Base-by-base conservation (phyloP, 1,139 yeast species). In the Hansenula sp. region DNA sequence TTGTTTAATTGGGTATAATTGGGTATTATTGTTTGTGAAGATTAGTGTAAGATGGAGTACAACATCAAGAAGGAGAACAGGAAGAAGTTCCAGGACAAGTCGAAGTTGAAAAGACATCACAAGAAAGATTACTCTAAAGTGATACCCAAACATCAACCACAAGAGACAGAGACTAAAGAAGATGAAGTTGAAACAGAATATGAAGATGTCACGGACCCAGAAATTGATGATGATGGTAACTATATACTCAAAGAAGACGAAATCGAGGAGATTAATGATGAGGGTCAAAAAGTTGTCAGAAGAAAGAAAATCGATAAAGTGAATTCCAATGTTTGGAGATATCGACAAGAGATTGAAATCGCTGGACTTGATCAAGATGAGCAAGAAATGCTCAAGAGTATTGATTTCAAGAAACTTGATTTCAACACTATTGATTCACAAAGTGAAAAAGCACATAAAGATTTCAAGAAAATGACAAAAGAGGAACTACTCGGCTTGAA, bases 71-170 rank as follows among this genome's bases (percentile, higher is more conserved):
- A 48, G 31, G 57, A 53, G 43, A 53, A 53, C 42, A 39, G 56
- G 4, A 51, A 48, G 48, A 53, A 53, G 43, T 53, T 46, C 31
- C 57, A 50, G 36, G 57, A 53, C 35, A 53, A 51, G 42, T 32
- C 48, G 3, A 51, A 46, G 32, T 45, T 53, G 9, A 53, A 53
- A 29, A 40, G 57, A 8, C 55, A 50, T 29, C 57, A 53, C 34
- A 53, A 53, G 45, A 53, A 53, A 39, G 47, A 53, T 37, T 53
- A 49, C 35, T 42, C 54, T 11, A 53, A 53, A 38, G 57, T 53
- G 0, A 47, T 53, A 27, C 29, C 42, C 12, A 37, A 35, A 9
- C 42, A 31, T 3, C 11, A 14, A 16, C n/a, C 19, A 16, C 17
- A 14, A 5, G 3, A 25, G 13, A 20, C 16, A 6, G 19, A 33